phyloP scores from a whole-genome alignment of 202 grass and related monocot species.

The Cymbopogon flexuosus region DNA sequence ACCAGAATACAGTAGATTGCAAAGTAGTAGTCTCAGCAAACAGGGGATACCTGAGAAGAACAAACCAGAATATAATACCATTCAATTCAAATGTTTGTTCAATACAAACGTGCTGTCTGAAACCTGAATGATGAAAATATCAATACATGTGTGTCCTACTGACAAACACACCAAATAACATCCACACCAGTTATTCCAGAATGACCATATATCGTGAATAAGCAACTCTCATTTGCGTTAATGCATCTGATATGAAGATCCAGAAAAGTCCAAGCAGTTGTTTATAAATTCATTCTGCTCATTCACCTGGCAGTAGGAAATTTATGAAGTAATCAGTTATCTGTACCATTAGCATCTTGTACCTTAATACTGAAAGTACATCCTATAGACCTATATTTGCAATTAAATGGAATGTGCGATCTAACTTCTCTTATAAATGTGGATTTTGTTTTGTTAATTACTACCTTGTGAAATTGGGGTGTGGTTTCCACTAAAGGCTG shows the following conservation, averaged over 20 bases:
- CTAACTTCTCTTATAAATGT: neutral
- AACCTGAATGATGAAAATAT: neutral
- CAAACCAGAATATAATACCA: neutral
- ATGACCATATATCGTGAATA: constrained; percentile 7
- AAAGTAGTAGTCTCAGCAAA: neutral
- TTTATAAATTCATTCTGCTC: constrained; percentile 31
- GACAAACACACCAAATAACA: neutral
- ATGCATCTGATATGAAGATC: neutral
- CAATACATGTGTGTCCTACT: neutral
- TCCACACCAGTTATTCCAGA: neutral
- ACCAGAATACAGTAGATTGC: neutral
- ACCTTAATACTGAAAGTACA: neutral
- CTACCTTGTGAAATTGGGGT: neutral
- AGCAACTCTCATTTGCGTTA: neutral
- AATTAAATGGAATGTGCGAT: neutral
- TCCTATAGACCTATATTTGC: neutral
- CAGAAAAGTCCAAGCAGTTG: neutral
- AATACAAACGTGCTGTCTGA: neutral
- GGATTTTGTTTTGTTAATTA: neutral
- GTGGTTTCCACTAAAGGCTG: neutral
- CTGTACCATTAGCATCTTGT: neutral
- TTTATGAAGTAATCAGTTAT: neutral
- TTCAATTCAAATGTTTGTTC: neutral
- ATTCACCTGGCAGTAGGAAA: constrained; percentile 23
- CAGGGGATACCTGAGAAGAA: neutral